Evolutionary conservation across 2,329 filamentous ascomycete genomes (phyloP).

Genomic region (Penicillium sp.): DNA sequence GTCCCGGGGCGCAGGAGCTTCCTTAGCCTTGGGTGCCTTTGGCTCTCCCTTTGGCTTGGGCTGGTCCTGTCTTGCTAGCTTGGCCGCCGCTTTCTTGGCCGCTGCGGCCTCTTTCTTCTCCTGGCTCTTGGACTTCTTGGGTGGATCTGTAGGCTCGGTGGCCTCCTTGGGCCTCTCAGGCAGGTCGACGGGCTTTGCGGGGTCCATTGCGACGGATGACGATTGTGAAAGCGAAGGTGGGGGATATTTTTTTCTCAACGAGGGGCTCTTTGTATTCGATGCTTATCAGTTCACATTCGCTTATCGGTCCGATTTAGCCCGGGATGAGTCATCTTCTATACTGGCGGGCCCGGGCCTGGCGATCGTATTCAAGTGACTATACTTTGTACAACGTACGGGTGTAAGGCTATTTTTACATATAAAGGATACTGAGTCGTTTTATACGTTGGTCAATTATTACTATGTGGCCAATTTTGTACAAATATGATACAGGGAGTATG

Average conservation of each 20-base stretch:
- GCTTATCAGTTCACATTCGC: conserved; percentile 31
- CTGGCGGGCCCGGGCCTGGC: background rate
- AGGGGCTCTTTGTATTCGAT: conserved; percentile 22
- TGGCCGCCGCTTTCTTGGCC: conserved; percentile 23
- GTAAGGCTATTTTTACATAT: background rate
- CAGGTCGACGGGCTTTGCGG: conserved; percentile 26
- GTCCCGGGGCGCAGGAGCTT: conserved; percentile 36
- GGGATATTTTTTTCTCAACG: conserved; percentile 21
- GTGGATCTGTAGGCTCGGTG: conserved; percentile 9
- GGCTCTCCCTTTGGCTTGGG: conserved; percentile 15
- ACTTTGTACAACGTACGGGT: background rate
- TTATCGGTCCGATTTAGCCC: conserved; percentile 29
- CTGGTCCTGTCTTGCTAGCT: conserved; percentile 11
- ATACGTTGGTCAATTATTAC: conserved; percentile 4
- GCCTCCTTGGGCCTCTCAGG: conserved; percentile 28
- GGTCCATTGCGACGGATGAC: conserved; percentile 23
- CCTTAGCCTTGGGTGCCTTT: conserved; percentile 33
- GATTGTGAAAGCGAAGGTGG: conserved; percentile 10
- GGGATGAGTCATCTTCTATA: conserved; percentile 26
- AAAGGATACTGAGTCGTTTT: background rate
- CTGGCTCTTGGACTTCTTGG: conserved; percentile 51
- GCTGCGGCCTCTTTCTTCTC: conserved; percentile 34
- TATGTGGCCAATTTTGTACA: conserved; percentile 13
- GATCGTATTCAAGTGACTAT: background rate
- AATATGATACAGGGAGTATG: conserved; percentile 13